phyloP scores from a whole-genome alignment of 352 stramenopile species.

The Phytophthora cactorum region DNA sequence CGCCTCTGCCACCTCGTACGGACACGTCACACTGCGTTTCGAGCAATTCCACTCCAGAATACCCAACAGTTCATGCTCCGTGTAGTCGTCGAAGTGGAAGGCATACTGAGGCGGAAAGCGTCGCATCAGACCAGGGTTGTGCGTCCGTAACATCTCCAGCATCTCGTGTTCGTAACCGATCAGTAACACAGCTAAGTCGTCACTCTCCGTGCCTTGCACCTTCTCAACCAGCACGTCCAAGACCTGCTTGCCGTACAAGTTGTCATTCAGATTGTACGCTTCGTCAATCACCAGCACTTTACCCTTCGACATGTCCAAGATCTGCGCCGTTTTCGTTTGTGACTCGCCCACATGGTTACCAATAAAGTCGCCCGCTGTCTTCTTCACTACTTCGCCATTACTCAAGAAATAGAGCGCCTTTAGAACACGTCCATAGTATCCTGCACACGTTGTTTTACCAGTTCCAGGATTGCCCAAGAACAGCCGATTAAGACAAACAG shows the following conservation, averaged over 20 bases:
- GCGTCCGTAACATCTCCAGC: constrained; percentile 88
- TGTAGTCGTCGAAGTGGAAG: constrained; percentile 94
- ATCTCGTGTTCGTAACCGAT: constrained; percentile 93
- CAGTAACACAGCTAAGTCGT: constrained; percentile 93
- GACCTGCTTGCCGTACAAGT: constrained; percentile 70
- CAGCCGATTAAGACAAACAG: constrained; percentile 81
- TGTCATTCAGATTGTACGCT: constrained; percentile 91
- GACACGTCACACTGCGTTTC: constrained; percentile 56
- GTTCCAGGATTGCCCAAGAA: constrained; percentile 94
- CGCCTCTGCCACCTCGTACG: constrained; percentile 56
- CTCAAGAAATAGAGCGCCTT: constrained; percentile 91
- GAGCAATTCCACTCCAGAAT: constrained; percentile 67
- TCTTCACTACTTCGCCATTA: constrained; percentile 90
- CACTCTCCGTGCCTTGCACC: constrained; percentile 86
- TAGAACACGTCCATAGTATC: constrained; percentile 87
- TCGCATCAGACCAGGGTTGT: constrained; percentile 89
- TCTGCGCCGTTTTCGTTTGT: constrained; percentile 85
- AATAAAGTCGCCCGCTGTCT: constrained; percentile 89
- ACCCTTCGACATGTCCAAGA: constrained; percentile 82
- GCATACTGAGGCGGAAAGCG: constrained; percentile 90
- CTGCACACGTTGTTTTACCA: constrained; percentile 93
- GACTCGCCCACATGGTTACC: constrained; percentile 85
- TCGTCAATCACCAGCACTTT: constrained; percentile 96
- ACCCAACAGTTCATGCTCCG: constrained; percentile 80
- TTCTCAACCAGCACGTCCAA: constrained; percentile 92